Percentiles rank a stretch among this genome's conserved stretches.
Conservation (phyloP, 176 grass and related monocot species). For the Avena sativa region DNA sequence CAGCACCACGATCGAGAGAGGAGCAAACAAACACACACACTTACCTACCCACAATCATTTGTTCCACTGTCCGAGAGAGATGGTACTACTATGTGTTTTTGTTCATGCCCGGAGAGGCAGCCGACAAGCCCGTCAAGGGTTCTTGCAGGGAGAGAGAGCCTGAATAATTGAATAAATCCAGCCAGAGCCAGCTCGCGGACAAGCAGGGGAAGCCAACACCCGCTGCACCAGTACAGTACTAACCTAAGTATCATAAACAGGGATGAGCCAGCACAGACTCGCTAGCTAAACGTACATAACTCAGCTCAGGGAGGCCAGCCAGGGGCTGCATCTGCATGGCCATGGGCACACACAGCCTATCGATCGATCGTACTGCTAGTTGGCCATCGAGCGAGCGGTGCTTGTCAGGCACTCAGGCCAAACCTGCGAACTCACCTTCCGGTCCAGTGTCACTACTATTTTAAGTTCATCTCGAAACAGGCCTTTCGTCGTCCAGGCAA, state of each 20-base stretch:
- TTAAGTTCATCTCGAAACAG: no score
- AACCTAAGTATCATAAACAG: no score
- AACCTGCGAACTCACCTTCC: no score
- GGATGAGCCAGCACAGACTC: no score
- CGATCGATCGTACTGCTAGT: no score
- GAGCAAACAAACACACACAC: slow-evolving; percentile 1
- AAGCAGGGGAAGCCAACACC: slow-evolving; percentile 40
- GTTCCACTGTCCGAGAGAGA: not conserved
- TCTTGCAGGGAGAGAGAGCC: not conserved
- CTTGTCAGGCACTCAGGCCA: no score
- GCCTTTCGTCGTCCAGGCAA: no score
- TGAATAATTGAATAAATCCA: not conserved
- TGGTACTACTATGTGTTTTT: not conserved
- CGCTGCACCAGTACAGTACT: not conserved
- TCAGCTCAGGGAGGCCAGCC: no score
- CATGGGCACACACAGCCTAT: no score
- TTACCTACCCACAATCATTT: slow-evolving; percentile 41
- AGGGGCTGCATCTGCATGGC: no score
- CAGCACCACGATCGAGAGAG: not conserved
- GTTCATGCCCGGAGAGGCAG: slow-evolving; percentile 40
- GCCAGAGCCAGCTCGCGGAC: slow-evolving; percentile 30
- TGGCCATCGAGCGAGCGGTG: no score
- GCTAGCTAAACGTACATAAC: not conserved
- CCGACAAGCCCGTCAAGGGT: slow-evolving; percentile 44
- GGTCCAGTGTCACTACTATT: no score